Evolutionary conservation across 495 filamentous ascomycete genomes (phyloP).

Genomic region (Jackrogersella minutella): DNA sequence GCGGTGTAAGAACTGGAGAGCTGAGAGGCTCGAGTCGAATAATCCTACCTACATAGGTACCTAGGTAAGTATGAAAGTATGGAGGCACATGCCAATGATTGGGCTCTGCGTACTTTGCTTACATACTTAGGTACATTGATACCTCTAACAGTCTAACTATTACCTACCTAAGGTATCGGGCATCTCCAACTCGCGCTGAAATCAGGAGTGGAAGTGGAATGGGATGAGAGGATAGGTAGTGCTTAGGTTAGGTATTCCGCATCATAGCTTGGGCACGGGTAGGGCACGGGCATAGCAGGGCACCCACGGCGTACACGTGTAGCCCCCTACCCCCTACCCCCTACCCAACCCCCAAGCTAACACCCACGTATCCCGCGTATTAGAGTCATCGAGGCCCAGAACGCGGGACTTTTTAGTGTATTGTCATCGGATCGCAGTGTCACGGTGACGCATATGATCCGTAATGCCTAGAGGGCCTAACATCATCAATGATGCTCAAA

Average conservation of each 20-base stretch:
- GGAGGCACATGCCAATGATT: too few species aligned
- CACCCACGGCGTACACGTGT: not conserved
- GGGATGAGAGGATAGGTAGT: too few species aligned
- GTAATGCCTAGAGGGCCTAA: too few species aligned
- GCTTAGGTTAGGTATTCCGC: too few species aligned
- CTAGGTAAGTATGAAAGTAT: not conserved
- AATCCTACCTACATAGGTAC: not conserved
- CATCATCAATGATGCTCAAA: too few species aligned
- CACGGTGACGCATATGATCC: constrained; percentile 25
- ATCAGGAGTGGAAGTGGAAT: not conserved
- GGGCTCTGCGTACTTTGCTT: too few species aligned
- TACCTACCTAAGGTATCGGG: not conserved
- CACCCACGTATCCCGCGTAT: not conserved
- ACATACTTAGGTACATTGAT: not conserved
- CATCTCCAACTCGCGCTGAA: not conserved
- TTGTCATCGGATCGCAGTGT: not conserved
- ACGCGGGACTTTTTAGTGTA: constrained; percentile 2
- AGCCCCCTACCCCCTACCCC: not conserved
- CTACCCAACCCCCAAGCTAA: too few species aligned
- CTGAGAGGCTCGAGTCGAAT: constrained; percentile 7
- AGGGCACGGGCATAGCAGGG: not conserved
- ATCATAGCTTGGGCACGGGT: not conserved
- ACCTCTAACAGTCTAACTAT: not conserved
- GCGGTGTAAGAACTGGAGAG: constrained; percentile 27
- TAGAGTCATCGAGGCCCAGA: not conserved